Percentiles rank a stretch among this genome's conserved stretches.
These are phyloP conservation scores for Alternaria consortialis DNA, from an alignment of 2,329 filamentous ascomycete species.

Conservation along the genomic window DNA sequence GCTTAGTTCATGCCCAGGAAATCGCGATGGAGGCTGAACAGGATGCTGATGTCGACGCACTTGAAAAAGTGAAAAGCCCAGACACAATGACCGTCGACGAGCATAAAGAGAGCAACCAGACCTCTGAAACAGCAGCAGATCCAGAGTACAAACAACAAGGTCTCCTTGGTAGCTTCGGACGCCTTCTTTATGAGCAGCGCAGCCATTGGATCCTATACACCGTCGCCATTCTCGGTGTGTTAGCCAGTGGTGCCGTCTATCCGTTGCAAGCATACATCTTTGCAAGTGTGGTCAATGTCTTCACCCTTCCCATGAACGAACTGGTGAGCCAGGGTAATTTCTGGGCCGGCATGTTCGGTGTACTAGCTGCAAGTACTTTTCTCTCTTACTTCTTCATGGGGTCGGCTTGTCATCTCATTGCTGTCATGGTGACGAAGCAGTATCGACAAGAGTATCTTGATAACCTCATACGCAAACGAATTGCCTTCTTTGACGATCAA, in stretches of 20 bases:
- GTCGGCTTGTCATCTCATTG: slow-evolving; percentile 41
- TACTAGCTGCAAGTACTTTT: slow-evolving; percentile 64
- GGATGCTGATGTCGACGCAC: slow-evolving; percentile 21
- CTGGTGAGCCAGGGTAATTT: slow-evolving; percentile 58
- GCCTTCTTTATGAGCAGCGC: slow-evolving; percentile 47
- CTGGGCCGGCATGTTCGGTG: slow-evolving; percentile 72
- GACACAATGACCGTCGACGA: slow-evolving; percentile 21
- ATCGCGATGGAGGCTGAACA: slow-evolving; percentile 40
- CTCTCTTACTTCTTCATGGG: slow-evolving; percentile 63
- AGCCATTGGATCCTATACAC: slow-evolving; percentile 46
- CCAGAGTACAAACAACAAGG: slow-evolving; percentile 42
- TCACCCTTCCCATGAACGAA: slow-evolving; percentile 43
- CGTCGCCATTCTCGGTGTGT: slow-evolving; percentile 39
- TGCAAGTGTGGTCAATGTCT: slow-evolving; percentile 49
- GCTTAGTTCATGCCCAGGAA: slow-evolving; percentile 65
- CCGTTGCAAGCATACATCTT: slow-evolving; percentile 53
- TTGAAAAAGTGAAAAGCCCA: slow-evolving; percentile 29
- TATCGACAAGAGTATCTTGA: slow-evolving; percentile 69
- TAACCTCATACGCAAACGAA: slow-evolving; percentile 67
- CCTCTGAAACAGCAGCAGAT: slow-evolving; percentile 22
- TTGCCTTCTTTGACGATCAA: slow-evolving; percentile 68
- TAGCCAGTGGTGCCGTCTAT: slow-evolving; percentile 48
- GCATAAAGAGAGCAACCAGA: slow-evolving; percentile 9
- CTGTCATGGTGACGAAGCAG: slow-evolving; percentile 58
- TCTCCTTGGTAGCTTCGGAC: slow-evolving; percentile 45